Conservation (phyloP, 345 rosid genomes). For the Eucalyptus pauciflora region DNA sequence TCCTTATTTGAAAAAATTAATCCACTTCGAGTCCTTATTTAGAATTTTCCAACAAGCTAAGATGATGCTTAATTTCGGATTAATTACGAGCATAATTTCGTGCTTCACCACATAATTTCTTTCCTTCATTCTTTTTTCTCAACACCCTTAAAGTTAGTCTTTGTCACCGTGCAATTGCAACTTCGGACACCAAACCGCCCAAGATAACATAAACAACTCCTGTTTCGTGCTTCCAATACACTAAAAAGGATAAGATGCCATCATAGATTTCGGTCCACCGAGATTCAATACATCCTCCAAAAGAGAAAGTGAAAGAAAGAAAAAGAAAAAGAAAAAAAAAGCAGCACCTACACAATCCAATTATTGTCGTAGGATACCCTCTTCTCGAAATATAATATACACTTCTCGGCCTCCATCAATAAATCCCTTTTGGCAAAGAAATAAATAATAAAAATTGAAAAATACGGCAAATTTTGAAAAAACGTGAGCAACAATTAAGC, state of each 20-base stretch:
- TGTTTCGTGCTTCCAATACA: neutral
- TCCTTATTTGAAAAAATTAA: too few species aligned
- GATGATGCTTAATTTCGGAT: neutral
- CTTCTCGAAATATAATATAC: neutral
- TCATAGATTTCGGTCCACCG: neutral
- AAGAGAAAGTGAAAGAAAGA: neutral
- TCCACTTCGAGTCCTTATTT: too few species aligned
- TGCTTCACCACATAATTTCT: neutral
- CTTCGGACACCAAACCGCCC: neutral
- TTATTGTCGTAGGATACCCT: neutral
- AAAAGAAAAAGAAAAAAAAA: neutral
- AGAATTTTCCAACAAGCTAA: neutral
- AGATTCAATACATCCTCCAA: neutral
- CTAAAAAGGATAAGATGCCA: neutral
- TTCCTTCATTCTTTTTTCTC: neutral
- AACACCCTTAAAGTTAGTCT: neutral
- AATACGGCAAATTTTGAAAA: neutral
- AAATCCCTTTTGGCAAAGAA: neutral
- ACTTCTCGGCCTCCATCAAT: conserved; percentile 1
- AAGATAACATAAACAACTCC: neutral
- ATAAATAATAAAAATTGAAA: neutral
- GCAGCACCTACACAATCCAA: neutral
- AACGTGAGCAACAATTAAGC: conserved; percentile 1
- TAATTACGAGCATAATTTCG: neutral
- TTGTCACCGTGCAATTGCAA: neutral